A percentile compares a stretch with the other conserved stretches of the same genome.
Evolutionary conservation across 2,329 filamentous ascomycete species (phyloP).

Genomic region (Colletotrichum phormii): DNA sequence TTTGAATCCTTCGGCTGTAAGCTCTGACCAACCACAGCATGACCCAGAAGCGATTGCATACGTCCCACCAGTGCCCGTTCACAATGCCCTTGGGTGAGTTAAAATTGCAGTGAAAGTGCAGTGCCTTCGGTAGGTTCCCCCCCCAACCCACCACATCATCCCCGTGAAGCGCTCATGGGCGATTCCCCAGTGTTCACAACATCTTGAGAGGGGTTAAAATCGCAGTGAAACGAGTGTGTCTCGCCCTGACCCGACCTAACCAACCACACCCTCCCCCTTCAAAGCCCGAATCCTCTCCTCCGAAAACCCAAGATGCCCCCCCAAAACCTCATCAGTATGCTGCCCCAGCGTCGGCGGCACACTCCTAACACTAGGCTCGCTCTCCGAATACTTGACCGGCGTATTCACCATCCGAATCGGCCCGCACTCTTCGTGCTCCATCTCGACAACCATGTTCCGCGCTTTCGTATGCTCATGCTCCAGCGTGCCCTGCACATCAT

Average conservation of each 20-base stretch:
- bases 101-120: too few species aligned
- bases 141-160: too few species aligned
- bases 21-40: too few species aligned
- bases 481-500: constrained; percentile 88
- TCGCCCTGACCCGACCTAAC: constrained; percentile 45
- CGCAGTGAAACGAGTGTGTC: neutral
- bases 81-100: too few species aligned
- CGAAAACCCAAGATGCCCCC: constrained; percentile 70
- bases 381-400: constrained; percentile 92
- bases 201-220: too few species aligned
- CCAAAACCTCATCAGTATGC: constrained; percentile 84
- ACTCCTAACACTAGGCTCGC: constrained; percentile 78
- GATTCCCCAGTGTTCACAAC: too few species aligned
- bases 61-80: too few species aligned
- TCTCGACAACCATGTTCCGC: constrained; percentile 88
- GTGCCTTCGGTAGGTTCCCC: too few species aligned
- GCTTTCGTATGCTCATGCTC: constrained; percentile 87
- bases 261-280: constrained; percentile 74
- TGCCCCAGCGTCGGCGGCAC: constrained; percentile 88
- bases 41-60: too few species aligned
- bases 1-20: too few species aligned
- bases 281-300: constrained; percentile 70
- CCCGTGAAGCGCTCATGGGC: too few species aligned
- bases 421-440: constrained; percentile 86
- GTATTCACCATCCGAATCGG: constrained; percentile 92